These are phyloP conservation scores for Trichoderma cornu-damae DNA, from an alignment of 2,329 filamentous ascomycete species.

Conservation along the genomic window DNA sequence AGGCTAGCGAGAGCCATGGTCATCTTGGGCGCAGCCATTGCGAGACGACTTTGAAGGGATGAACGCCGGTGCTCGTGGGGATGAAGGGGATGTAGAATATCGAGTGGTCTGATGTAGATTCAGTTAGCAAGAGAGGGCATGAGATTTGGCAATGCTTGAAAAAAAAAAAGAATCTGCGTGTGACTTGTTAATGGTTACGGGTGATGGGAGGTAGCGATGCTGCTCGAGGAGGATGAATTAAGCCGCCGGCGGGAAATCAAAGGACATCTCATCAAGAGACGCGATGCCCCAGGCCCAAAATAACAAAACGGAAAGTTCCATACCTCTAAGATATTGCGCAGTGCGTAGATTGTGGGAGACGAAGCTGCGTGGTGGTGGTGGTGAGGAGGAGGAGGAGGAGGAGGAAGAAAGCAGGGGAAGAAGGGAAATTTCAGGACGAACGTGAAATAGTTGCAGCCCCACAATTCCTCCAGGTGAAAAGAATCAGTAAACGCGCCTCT, in stretches of 20 bases:
- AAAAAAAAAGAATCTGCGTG: background rate
- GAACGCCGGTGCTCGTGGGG: background rate
- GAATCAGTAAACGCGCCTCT: conserved; percentile 16
- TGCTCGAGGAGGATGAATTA: background rate
- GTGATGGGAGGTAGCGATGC: background rate
- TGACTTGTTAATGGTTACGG: too few species aligned
- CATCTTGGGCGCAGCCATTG: conserved; percentile 31
- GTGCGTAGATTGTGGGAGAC: background rate
- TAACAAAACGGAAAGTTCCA: fast-evolving
- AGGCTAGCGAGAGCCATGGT: conserved; percentile 24
- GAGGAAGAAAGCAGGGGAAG: conserved; percentile 2
- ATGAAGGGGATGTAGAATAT: background rate
- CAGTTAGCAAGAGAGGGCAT: background rate
- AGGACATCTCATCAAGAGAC: background rate
- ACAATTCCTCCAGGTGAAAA: background rate
- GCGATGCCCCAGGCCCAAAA: background rate
- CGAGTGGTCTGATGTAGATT: background rate
- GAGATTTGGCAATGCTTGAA: background rate
- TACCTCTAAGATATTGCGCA: conserved; percentile 3
- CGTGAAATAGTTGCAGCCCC: conserved; percentile 11
- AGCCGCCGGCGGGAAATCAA: background rate
- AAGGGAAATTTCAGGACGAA: background rate
- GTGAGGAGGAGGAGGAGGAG: background rate
- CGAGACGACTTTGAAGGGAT: background rate
- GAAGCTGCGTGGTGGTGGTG: background rate